Conservation (phyloP, 2,329 filamentous ascomycete genomes). For the Neofusicoccum cordaticola region DNA sequence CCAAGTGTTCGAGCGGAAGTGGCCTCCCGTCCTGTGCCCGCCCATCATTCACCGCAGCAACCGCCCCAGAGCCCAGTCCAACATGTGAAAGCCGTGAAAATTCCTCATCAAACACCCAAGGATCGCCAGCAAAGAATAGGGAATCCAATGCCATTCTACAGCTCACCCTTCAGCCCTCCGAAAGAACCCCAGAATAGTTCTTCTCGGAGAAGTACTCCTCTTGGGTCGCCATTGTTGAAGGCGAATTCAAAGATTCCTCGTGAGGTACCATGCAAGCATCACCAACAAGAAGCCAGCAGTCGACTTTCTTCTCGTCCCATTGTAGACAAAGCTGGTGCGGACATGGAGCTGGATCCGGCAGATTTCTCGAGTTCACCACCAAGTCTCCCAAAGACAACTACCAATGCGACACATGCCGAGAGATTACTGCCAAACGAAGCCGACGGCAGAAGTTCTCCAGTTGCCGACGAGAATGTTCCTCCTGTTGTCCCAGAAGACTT, state of each 20-base stretch:
- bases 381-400: neutral
- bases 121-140: neutral
- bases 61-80: neutral
- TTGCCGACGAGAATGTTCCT: neutral
- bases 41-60: neutral
- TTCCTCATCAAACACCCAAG: neutral
- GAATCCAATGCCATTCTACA: neutral
- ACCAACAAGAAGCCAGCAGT: neutral
- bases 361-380: neutral
- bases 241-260: neutral
- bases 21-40: neutral
- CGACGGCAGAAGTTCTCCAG: neutral
- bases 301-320: neutral
- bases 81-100: neutral
- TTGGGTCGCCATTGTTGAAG: neutral
- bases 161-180: constrained; percentile 1
- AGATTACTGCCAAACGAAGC: neutral
- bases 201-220: neutral
- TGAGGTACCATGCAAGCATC: neutral
- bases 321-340: neutral
- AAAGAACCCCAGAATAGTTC: neutral
- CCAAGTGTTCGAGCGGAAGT: neutral
- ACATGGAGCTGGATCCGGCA: neutral
- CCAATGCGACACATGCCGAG: neutral
- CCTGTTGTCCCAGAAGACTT: neutral